phyloP scores from a whole-genome alignment of 768 basidiomycete genomes.

The Tricholoma sp. region DNA sequence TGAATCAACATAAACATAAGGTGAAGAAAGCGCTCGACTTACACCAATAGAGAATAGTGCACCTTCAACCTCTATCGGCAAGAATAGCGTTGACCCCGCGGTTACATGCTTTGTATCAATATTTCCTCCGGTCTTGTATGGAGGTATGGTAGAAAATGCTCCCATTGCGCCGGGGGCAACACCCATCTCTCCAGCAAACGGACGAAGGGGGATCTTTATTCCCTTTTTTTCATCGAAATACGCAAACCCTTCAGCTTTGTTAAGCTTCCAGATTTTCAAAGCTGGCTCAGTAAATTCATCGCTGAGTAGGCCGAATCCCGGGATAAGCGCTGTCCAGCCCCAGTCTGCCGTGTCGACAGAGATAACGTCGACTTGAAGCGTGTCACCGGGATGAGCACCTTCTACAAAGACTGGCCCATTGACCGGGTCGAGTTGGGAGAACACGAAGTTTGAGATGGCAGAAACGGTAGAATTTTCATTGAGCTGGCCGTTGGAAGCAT shows the following conservation, averaged over 20 bases:
- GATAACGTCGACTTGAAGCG: slow-evolving; percentile 55
- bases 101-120: slow-evolving; percentile 54
- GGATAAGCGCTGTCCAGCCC: slow-evolving; percentile 60
- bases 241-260: slow-evolving; percentile 34
- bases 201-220: slow-evolving; percentile 46
- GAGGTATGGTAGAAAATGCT: slow-evolving; percentile 57
- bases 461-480: slow-evolving; percentile 33
- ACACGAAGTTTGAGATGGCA: slow-evolving; percentile 34
- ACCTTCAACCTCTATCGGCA: slow-evolving; percentile 50
- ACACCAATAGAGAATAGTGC: slow-evolving; percentile 60
- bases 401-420: slow-evolving; percentile 55
- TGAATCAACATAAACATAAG: too few species aligned
- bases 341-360: slow-evolving; percentile 48
- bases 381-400: slow-evolving; percentile 50
- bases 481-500: slow-evolving; percentile 59
- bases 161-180: slow-evolving; percentile 47
- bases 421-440: slow-evolving; percentile 51
- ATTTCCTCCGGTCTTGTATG: slow-evolving; percentile 57
- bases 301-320: slow-evolving; percentile 53
- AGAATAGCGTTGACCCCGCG: slow-evolving; percentile 50
- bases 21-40: slow-evolving; percentile 11
- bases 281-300: slow-evolving; percentile 50
- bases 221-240: slow-evolving; percentile 45
- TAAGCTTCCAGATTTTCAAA: slow-evolving; percentile 52
- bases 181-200: slow-evolving; percentile 65